Conservation (phyloP, 495 filamentous ascomycete species). For the Penicillium subrubescens region DNA sequence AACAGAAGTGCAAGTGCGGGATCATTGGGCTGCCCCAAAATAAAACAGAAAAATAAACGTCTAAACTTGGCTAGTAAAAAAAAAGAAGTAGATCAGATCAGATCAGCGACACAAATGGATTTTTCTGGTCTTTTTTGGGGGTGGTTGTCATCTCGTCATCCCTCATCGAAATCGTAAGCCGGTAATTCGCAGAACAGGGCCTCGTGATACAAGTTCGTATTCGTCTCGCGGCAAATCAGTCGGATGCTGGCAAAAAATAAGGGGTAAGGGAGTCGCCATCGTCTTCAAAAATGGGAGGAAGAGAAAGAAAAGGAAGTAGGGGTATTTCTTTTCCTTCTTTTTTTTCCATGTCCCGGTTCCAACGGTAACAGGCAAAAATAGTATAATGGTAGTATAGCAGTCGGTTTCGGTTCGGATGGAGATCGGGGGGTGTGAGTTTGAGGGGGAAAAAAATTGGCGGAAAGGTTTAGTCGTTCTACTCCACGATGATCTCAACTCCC, state of each 20-base stretch:
- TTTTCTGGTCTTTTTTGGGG: slow-evolving; percentile 45
- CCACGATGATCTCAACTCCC: slow-evolving; percentile 59
- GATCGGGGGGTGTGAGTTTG: neutral
- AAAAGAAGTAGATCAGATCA: slow-evolving; percentile 6
- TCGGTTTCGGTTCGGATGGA: neutral
- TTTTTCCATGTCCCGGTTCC: slow-evolving; percentile 6
- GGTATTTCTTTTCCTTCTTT: slow-evolving; percentile 20
- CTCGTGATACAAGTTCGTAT: slow-evolving; percentile 53
- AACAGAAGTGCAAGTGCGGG: slow-evolving; percentile 2
- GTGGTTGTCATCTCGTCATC: slow-evolving; percentile 57
- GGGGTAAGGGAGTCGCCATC: slow-evolving; percentile 26
- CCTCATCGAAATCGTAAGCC: slow-evolving; percentile 58
- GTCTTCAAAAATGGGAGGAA: slow-evolving; percentile 24
- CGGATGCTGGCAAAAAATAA: slow-evolving; percentile 38
- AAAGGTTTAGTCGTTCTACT: slow-evolving; percentile 37
- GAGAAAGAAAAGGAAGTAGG: neutral
- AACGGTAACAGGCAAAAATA: neutral
- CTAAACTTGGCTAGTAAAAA: slow-evolving; percentile 47
- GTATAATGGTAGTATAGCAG: neutral
- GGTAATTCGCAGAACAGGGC: slow-evolving; percentile 47
- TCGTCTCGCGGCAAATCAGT: slow-evolving; percentile 52
- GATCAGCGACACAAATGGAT: slow-evolving; percentile 47
- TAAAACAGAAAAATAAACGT: slow-evolving; percentile 35
- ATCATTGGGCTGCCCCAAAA: slow-evolving; percentile 51
- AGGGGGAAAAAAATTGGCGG: neutral